These are phyloP conservation scores for Penicillium silybi DNA, from an alignment of 495 filamentous ascomycete genomes.

Conservation along the genomic window DNA sequence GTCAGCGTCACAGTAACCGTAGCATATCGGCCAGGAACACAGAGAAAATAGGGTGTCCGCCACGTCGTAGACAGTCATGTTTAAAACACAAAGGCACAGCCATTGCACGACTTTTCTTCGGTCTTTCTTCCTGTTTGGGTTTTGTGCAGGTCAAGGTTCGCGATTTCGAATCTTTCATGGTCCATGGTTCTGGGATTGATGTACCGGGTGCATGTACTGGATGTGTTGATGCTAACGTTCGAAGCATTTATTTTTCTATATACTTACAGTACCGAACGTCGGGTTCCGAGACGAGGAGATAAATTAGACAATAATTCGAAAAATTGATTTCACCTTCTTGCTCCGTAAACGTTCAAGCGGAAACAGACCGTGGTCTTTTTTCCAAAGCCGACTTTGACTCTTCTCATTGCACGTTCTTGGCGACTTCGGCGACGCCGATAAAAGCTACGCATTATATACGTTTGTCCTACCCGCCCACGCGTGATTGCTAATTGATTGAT, in stretches of 20 bases:
- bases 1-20: not conserved
- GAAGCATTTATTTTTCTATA: too few species aligned
- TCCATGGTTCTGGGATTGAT: not conserved
- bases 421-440: constrained; percentile 4
- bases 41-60: not conserved
- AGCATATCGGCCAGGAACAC: not conserved
- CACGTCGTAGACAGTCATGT: not conserved
- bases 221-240: too few species aligned
- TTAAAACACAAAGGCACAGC: not conserved
- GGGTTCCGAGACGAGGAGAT: too few species aligned
- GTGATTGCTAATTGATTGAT: not conserved
- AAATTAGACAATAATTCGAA: too few species aligned
- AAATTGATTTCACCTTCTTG: too few species aligned
- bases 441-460: not conserved
- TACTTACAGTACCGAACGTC: too few species aligned
- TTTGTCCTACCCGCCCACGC: not conserved
- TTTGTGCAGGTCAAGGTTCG: not conserved
- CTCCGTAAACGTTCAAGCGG: too few species aligned
- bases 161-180: not conserved
- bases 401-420: not conserved
- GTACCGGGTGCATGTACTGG: not conserved
- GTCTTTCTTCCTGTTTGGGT: not conserved
- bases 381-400: too few species aligned
- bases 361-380: too few species aligned
- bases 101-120: not conserved